Evolutionary conservation across 352 stramenopile species (phyloP).

Genomic region (Globisporangium polare): DNA sequence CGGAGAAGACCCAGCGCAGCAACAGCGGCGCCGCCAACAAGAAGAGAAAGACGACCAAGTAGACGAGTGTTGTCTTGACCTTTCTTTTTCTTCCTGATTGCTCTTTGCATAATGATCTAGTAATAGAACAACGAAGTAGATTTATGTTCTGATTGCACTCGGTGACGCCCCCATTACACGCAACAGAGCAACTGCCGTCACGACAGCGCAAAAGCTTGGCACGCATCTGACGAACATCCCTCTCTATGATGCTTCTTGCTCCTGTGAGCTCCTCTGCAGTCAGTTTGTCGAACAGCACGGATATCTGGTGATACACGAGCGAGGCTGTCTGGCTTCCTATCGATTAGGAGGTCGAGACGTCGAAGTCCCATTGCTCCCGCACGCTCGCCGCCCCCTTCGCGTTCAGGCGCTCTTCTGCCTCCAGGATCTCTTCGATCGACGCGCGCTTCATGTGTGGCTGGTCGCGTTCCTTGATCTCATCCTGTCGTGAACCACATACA

Average conservation of each 20-base stretch:
- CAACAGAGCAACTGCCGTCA: neutral
- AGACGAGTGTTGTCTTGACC: neutral
- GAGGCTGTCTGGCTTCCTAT: neutral
- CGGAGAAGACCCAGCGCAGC: slow-evolving; percentile 47
- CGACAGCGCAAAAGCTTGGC: neutral
- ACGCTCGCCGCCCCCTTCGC: slow-evolving; percentile 58
- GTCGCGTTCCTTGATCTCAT: slow-evolving; percentile 77
- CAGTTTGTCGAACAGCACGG: neutral
- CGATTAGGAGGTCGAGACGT: slow-evolving; percentile 29
- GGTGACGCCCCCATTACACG: neutral
- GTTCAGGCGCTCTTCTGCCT: slow-evolving; percentile 75
- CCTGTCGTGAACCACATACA: slow-evolving; percentile 24
- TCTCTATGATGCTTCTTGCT: neutral
- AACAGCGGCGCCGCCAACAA: slow-evolving; percentile 23
- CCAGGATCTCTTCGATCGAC: slow-evolving; percentile 74
- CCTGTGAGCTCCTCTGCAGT: neutral
- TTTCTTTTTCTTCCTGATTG: neutral
- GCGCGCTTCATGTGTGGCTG: slow-evolving; percentile 81
- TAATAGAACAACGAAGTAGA: slow-evolving; percentile 3
- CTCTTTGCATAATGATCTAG: slow-evolving; percentile 8
- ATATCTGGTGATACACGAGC: neutral
- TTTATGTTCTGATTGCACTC: neutral
- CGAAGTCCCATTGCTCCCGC: slow-evolving; percentile 84
- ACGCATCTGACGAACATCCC: neutral
- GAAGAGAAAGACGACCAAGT: slow-evolving; percentile 39